These are phyloP conservation scores for Thielaviopsis ethacetica DNA, from an alignment of 2,329 filamentous ascomycete genomes.

Conservation along the genomic window DNA sequence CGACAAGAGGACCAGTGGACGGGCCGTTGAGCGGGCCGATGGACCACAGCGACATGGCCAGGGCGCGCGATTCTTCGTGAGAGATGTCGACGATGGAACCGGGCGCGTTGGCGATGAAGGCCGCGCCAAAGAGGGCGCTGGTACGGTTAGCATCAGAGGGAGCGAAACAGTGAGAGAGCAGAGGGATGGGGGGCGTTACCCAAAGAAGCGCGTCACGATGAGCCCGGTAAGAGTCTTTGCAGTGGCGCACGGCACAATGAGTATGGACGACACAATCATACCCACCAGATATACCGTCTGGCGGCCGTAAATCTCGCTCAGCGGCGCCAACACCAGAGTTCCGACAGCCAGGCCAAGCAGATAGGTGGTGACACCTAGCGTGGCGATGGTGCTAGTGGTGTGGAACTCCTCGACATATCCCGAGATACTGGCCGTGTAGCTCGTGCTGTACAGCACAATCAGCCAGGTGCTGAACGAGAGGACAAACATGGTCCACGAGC, in stretches of 20 bases:
- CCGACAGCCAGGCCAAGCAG: conserved; percentile 58
- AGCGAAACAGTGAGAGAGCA: conserved; percentile 16
- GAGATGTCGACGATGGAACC: conserved; percentile 73
- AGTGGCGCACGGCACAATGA: conserved; percentile 57
- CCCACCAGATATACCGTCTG: conserved; percentile 53
- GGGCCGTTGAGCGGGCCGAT: conserved; percentile 74
- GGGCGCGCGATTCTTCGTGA: conserved; percentile 60
- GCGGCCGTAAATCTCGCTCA: conserved; percentile 55
- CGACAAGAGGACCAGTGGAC: conserved; percentile 30
- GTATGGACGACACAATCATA: conserved; percentile 44
- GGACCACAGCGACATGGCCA: conserved; percentile 71
- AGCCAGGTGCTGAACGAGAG: conserved; percentile 32
- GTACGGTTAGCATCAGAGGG: background rate
- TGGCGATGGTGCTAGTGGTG: conserved; percentile 42
- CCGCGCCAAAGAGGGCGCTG: conserved; percentile 52
- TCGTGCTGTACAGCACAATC: conserved; percentile 59
- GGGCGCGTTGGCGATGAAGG: conserved; percentile 69
- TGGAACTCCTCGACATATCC: conserved; percentile 54
- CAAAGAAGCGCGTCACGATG: conserved; percentile 59
- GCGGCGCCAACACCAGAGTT: conserved; percentile 54
- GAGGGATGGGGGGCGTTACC: conserved; percentile 25
- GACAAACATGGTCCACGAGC: conserved; percentile 27
- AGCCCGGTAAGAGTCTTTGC: conserved; percentile 51
- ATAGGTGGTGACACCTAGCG: conserved; percentile 65
- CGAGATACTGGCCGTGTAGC: conserved; percentile 56